These are phyloP conservation scores for Daldinia vernicosa DNA, from an alignment of 495 filamentous ascomycete genomes.

Conservation along the genomic window DNA sequence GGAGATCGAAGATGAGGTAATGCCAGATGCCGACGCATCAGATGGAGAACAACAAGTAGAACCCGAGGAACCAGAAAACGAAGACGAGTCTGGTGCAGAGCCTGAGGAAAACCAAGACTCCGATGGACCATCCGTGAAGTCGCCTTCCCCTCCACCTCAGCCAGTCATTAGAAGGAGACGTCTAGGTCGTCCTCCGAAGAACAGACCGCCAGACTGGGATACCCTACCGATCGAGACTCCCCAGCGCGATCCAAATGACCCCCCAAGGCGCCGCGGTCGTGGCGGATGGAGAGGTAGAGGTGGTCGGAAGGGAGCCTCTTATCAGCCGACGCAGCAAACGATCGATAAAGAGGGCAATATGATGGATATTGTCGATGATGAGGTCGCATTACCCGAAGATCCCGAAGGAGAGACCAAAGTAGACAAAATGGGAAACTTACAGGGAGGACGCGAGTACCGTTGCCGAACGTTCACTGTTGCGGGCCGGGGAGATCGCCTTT, in stretches of 20 bases:
- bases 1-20: constrained; percentile 59
- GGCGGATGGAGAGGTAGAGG: constrained; percentile 73
- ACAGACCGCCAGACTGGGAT: constrained; percentile 79
- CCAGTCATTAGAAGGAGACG: constrained; percentile 75
- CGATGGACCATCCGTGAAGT: constrained; percentile 49
- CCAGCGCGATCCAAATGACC: constrained; percentile 61
- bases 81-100: constrained; percentile 48
- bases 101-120: constrained; percentile 50
- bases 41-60: constrained; percentile 51
- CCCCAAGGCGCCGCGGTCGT: constrained; percentile 72
- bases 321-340: constrained; percentile 75
- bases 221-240: constrained; percentile 64
- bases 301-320: constrained; percentile 78
- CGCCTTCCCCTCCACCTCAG: constrained; percentile 65
- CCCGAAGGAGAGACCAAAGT: constrained; percentile 92
- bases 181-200: constrained; percentile 86
- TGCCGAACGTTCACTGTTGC: constrained; percentile 91
- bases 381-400: constrained; percentile 88
- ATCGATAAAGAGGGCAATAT: constrained; percentile 95
- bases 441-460: constrained; percentile 86
- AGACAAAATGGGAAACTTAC: constrained; percentile 82
- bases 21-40: constrained; percentile 58
- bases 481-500: constrained; percentile 82
- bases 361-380: constrained; percentile 90
- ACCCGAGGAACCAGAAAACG: constrained; percentile 50